Conservation (phyloP, 2,329 filamentous ascomycete genomes). For the Chaetomiaceae sp. region DNA sequence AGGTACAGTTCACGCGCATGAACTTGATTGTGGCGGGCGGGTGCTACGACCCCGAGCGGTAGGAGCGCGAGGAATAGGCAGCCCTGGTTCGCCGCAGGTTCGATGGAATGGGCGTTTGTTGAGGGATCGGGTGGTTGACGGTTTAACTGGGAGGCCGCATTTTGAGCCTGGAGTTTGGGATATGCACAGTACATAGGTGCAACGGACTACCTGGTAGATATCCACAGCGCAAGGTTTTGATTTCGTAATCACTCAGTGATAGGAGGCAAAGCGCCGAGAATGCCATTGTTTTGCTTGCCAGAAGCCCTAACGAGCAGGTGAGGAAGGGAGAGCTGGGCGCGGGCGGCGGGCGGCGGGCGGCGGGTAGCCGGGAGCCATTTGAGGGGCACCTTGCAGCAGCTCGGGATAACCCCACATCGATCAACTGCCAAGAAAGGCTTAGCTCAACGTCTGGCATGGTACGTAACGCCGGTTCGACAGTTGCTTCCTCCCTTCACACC, state of each 20-base stretch:
- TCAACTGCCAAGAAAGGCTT: constrained; percentile 22
- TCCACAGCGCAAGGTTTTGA: not conserved
- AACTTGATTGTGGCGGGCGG: constrained; percentile 87
- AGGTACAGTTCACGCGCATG: constrained; percentile 91
- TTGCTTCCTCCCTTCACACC: not conserved
- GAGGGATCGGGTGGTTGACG: not conserved
- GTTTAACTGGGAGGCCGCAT: not conserved
- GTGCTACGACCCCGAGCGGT: constrained; percentile 50
- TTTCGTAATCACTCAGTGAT: not conserved
- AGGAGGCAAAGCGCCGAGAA: not conserved
- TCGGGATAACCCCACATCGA: constrained; percentile 16
- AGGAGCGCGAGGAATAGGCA: constrained; percentile 5
- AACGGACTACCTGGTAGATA: constrained; percentile 5
- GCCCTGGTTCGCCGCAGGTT: not conserved
- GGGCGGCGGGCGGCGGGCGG: no score
- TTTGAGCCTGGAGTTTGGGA: constrained; percentile 10
- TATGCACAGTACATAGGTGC: not conserved
- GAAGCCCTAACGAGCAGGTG: no score
- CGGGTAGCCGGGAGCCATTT: not conserved
- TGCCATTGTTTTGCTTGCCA: not conserved
- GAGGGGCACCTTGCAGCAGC: not conserved
- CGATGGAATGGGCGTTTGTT: not conserved
- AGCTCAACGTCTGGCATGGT: constrained; percentile 8
- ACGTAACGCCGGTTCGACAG: constrained; percentile 4
- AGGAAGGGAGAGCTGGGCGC: no score